A percentile compares a stretch with the other conserved stretches of the same genome.
phyloP scores from a whole-genome alignment of 768 basidiomycete genomes.

The Hortiboletus flavorubellus region DNA sequence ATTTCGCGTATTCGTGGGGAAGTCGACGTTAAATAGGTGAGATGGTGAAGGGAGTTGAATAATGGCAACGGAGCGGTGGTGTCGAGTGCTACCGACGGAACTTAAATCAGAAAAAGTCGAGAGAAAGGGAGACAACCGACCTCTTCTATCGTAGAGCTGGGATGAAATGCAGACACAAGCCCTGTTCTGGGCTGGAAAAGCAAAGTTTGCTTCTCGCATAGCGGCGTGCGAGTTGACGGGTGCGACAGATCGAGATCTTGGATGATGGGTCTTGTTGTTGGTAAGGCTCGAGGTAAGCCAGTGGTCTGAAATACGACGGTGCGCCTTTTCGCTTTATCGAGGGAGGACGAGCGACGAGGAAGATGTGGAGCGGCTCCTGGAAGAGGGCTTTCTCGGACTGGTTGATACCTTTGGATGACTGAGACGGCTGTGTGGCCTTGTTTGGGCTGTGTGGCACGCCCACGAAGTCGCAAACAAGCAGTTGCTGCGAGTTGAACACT shows the following conservation, averaged over 20 bases:
- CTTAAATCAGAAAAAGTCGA: background rate
- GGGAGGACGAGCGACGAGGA: conserved; percentile 3
- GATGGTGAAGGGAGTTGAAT: conserved; percentile 93
- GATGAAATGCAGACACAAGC: conserved; percentile 94
- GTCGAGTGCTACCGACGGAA: conserved; percentile 40
- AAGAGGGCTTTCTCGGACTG: conserved; percentile 15
- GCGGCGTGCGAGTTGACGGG: conserved; percentile 19
- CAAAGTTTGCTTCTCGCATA: conserved; percentile 96
- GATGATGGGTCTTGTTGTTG: conserved; percentile 3
- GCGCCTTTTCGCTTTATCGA: background rate
- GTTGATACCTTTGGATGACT: conserved; percentile 34
- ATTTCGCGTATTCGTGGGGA: conserved; percentile 98
- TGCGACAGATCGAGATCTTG: conserved; percentile 19
- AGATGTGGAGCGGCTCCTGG: conserved; percentile 14
- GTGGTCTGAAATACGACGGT: background rate
- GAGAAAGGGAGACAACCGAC: conserved; percentile 42
- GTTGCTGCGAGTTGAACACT: background rate
- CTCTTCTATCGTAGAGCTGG: conserved; percentile 91
- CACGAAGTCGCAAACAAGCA: background rate
- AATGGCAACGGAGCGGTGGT: conserved; percentile 61
- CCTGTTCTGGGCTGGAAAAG: conserved; percentile 91
- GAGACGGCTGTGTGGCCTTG: conserved; percentile 27
- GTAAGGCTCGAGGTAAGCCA: background rate
- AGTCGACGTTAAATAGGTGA: conserved; percentile 94
- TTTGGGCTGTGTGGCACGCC: conserved; percentile 30